Evolutionary conservation across 2,329 filamentous ascomycete genomes (phyloP).

Genomic region (Nigrograna mackinnonii): DNA sequence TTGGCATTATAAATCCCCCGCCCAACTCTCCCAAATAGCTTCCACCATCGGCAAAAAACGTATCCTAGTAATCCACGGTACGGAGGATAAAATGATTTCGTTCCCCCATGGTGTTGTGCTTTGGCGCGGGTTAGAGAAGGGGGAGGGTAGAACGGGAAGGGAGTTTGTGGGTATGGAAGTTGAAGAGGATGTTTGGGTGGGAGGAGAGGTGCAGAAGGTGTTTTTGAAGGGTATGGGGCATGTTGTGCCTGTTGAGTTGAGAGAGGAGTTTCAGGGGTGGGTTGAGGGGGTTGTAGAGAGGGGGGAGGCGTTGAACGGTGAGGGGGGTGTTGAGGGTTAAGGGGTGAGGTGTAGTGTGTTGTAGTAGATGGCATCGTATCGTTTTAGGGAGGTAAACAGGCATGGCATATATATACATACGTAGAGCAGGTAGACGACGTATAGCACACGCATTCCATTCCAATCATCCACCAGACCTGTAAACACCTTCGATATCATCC

Average conservation of each 20-base stretch:
- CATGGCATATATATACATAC: no score
- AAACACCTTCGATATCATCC: no score
- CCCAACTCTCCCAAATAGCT: constrained; percentile 67
- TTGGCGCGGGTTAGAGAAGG: constrained; percentile 66
- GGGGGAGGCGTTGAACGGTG: constrained; percentile 50
- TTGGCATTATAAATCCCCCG: constrained; percentile 75
- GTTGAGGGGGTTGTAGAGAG: constrained; percentile 63
- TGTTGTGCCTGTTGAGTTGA: constrained; percentile 72
- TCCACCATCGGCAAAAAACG: constrained; percentile 71
- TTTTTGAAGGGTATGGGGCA: constrained; percentile 77
- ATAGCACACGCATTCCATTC: no score
- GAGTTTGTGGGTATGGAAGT: constrained; percentile 37
- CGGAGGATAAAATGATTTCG: constrained; percentile 76
- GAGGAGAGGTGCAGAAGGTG: constrained; percentile 54
- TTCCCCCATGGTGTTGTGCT: constrained; percentile 71
- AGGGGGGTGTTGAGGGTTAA: no score
- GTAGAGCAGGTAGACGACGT: no score
- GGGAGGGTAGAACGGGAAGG: constrained; percentile 35
- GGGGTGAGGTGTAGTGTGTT: no score
- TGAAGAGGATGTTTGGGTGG: constrained; percentile 38
- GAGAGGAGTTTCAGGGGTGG: constrained; percentile 68
- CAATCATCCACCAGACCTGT: no score
- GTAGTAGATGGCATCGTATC: no score
- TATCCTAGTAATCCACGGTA: constrained; percentile 79
- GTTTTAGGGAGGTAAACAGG: no score